These are phyloP conservation scores for Meyerozyma smithsonii DNA, from an alignment of 1,139 yeast species.

Conservation along the genomic window DNA sequence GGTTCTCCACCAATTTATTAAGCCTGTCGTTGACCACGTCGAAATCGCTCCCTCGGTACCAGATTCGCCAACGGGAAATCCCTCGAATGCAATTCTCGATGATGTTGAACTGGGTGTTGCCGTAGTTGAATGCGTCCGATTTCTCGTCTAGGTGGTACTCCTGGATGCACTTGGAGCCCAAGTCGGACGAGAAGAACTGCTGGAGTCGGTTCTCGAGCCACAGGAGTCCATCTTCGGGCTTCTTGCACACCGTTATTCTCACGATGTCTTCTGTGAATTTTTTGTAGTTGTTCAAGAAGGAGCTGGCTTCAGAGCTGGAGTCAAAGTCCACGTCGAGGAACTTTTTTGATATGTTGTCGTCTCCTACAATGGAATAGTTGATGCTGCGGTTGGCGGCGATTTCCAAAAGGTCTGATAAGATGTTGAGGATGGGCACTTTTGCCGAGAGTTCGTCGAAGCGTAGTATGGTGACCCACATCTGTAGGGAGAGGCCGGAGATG, in stretches of 20 bases:
- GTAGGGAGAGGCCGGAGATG: conserved; percentile 86
- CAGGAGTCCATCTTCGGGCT: conserved; percentile 72
- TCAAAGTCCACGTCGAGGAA: conserved; percentile 84
- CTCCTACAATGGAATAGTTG: conserved; percentile 65
- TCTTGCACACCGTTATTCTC: conserved; percentile 79
- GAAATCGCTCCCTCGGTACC: conserved; percentile 72
- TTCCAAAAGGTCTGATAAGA: conserved; percentile 67
- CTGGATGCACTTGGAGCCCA: conserved; percentile 63
- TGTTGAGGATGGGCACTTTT: conserved; percentile 41
- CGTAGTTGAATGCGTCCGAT: conserved; percentile 68
- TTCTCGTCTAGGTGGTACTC: conserved; percentile 54
- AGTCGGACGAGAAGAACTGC: conserved; percentile 64
- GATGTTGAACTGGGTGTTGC: conserved; percentile 77
- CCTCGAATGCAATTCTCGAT: conserved; percentile 92
- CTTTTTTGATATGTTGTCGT: conserved; percentile 57
- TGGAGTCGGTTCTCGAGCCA: conserved; percentile 81
- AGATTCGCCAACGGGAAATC: conserved; percentile 91
- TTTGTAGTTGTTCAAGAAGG: conserved; percentile 76
- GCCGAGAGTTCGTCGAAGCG: conserved; percentile 71
- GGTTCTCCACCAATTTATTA: conserved; percentile 60
- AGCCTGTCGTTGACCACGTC: conserved; percentile 53
- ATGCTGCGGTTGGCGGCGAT: conserved; percentile 75
- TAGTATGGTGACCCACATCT: conserved; percentile 90
- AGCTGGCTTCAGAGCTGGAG: conserved; percentile 71
- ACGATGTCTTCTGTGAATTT: conserved; percentile 88